phyloP scores from a whole-genome alignment of 495 filamentous ascomycete genomes.

The Aspergillus diversus region DNA sequence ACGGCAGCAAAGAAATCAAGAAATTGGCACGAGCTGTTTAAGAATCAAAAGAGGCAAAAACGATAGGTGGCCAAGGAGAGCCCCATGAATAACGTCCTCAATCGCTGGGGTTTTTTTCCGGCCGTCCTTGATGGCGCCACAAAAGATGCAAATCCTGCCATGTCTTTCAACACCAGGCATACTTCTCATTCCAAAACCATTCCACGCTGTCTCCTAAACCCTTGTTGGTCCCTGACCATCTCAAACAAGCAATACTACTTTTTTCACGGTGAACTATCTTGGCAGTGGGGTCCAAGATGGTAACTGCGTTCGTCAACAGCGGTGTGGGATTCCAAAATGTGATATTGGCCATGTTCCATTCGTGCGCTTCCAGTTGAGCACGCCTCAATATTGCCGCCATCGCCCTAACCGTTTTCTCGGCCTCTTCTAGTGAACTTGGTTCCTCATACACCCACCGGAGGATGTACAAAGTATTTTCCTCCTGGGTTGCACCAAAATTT shows the following conservation, averaged over 20 bases:
- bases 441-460: constrained; percentile 75
- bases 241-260: constrained; percentile 65
- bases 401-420: constrained; percentile 41
- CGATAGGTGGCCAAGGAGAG: constrained; percentile 9
- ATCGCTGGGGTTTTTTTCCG: not conserved
- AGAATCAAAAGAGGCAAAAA: constrained; percentile 44
- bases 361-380: constrained; percentile 58
- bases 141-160: not conserved
- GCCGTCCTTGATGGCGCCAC: not conserved
- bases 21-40: constrained; percentile 92
- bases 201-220: constrained; percentile 62
- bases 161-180: constrained; percentile 77
- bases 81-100: not conserved
- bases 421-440: constrained; percentile 40
- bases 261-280: constrained; percentile 61
- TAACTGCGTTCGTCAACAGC: constrained; percentile 61
- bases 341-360: constrained; percentile 62
- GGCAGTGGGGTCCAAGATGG: constrained; percentile 51
- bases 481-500: constrained; percentile 59
- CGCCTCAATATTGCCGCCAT: constrained; percentile 56
- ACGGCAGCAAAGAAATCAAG: constrained; percentile 58
- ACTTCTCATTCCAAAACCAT: constrained; percentile 93
- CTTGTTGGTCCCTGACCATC: constrained; percentile 60
- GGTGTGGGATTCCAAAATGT: constrained; percentile 68
- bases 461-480: constrained; percentile 75